Conservation (phyloP, 176 grass and related monocot genomes). For the Triticum monococcum region DNA sequence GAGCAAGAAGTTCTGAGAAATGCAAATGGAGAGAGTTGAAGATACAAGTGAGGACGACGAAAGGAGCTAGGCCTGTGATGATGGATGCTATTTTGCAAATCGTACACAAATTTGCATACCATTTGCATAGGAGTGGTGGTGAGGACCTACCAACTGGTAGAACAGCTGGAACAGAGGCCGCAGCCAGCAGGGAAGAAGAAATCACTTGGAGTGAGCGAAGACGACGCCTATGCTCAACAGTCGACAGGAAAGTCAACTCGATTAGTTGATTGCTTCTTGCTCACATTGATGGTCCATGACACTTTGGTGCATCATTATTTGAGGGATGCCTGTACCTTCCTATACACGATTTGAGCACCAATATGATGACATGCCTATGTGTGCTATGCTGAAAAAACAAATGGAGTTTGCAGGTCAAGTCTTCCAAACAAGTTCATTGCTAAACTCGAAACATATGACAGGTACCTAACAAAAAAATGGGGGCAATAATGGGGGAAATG, state of each 20-base stretch:
- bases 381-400: too few species aligned
- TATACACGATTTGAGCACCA: background rate
- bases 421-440: too few species aligned
- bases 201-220: background rate
- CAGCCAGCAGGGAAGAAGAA: background rate
- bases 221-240: background rate
- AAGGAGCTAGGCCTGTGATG: background rate
- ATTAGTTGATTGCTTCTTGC: background rate
- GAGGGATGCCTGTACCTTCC: background rate
- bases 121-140: background rate
- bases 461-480: too few species aligned
- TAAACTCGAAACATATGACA: too few species aligned
- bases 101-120: background rate
- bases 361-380: too few species aligned
- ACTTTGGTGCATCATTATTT: background rate
- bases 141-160: background rate
- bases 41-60: background rate
- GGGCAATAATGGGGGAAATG: too few species aligned
- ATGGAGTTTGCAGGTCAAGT: too few species aligned
- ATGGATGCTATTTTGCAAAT: background rate
- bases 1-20: background rate
- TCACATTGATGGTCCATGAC: background rate
- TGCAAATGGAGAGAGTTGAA: background rate
- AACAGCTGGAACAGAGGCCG: background rate
- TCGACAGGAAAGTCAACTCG: background rate